Base-by-base conservation (phyloP, 768 basidiomycete genomes). In the Chalciporus pseudorubinellus region DNA sequence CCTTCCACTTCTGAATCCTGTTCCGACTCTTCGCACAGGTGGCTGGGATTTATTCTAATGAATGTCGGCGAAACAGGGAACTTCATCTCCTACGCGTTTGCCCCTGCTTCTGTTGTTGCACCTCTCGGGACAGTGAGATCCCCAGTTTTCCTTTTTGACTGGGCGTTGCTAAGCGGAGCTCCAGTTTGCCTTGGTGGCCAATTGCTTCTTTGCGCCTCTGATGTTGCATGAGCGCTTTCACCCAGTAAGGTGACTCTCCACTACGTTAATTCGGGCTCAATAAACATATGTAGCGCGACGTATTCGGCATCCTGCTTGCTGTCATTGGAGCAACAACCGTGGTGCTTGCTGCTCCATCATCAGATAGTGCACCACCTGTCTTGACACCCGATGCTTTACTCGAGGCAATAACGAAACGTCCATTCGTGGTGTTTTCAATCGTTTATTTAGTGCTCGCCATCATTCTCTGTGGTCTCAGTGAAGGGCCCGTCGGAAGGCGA, bases 91-190 rank as follows among this genome's bases (percentile, higher is more conserved):
- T 95, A 95, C 55, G 92, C 85, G 0, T 95, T 80, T 69, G 92
- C 92, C 19, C 92, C 92, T 9, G 92, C 92, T 6, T 92, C 89
- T n/a, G 73, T 95, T 5, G 93, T 98, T 12, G 94, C 95, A 0
- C 95, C 95, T 24, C 76, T 98, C 11, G 95, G 95, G n/a, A 94
- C 92, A 40, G 94, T 95, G 59, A 72, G 84, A 51, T 20, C 5
- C 71, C 39, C 19, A 10, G n/a, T 16, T 14, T 45, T 7, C 26
- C n/a, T 22, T 26, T 49, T 36, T 26, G 21, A 14, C 7, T 31
- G 10, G 22, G 18, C 22, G 44, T 44, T 44, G 39, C 16, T 29
- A 58, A 20, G 34, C 4, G 7, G 6, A 29, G n/a, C 18, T 39
- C 18, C 48, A 92, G 85, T 89, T 92, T 68, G 92, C 93, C 2